Evolutionary conservation across 2,329 filamentous ascomycete genomes (phyloP).

Genomic region (Talaromyces sp.): DNA sequence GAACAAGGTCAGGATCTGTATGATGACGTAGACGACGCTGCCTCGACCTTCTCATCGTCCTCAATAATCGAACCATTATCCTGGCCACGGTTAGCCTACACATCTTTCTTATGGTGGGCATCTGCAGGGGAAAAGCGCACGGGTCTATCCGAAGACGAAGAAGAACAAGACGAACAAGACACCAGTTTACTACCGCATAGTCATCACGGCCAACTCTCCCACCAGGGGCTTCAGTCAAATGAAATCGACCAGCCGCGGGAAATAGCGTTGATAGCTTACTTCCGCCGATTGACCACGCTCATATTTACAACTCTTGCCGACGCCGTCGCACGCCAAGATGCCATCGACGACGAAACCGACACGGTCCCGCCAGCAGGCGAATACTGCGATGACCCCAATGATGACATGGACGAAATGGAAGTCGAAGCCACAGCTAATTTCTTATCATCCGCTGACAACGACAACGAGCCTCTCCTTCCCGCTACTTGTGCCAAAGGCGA

Average conservation of each 20-base stretch:
- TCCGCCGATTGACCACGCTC: slow-evolving; percentile 44
- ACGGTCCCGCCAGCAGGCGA: slow-evolving; percentile 15
- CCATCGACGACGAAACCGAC: slow-evolving; percentile 15
- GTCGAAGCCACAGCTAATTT: slow-evolving; percentile 16
- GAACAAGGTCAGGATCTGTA: slow-evolving; percentile 17
- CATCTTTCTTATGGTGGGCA: slow-evolving; percentile 63
- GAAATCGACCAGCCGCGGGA: slow-evolving; percentile 38
- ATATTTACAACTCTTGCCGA: slow-evolving; percentile 44
- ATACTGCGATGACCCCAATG: slow-evolving; percentile 19
- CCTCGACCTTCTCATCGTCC: slow-evolving; percentile 40
- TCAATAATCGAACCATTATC: slow-evolving; percentile 52
- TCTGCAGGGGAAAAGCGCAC: slow-evolving; percentile 57
- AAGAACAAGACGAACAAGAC: slow-evolving; percentile 45
- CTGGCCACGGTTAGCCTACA: slow-evolving; percentile 58
- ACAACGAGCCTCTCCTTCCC: slow-evolving; percentile 25
- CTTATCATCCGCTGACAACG: slow-evolving; percentile 21
- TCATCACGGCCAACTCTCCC: slow-evolving; percentile 26
- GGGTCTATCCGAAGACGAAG: slow-evolving; percentile 50
- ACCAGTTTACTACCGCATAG: slow-evolving; percentile 34
- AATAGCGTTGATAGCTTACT: slow-evolving; percentile 47
- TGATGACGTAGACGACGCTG: slow-evolving; percentile 33
- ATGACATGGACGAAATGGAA: slow-evolving; percentile 15
- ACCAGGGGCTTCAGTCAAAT: slow-evolving; percentile 25
- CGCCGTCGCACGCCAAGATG: slow-evolving; percentile 39
- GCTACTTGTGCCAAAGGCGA: neutral